Conservation (phyloP, 805 yeast species). For the Isabelozyma gotoi region DNA sequence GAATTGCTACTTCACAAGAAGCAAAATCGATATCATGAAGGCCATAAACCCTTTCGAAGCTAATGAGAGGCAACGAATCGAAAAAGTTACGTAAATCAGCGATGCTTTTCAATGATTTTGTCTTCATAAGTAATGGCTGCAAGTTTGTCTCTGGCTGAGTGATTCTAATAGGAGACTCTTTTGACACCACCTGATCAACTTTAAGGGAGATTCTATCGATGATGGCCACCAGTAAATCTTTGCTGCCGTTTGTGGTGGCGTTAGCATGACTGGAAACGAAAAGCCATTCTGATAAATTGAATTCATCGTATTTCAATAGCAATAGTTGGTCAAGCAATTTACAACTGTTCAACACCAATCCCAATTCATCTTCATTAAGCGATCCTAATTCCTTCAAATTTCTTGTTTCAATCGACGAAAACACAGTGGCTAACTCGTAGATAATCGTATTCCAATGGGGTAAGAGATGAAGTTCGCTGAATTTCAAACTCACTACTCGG, state of each 20-base stretch:
- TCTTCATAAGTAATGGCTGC: slow-evolving; percentile 48
- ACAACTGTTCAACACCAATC: slow-evolving; percentile 56
- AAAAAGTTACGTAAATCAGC: slow-evolving; percentile 61
- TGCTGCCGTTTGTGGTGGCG: slow-evolving; percentile 43
- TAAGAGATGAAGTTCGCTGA: slow-evolving; percentile 60
- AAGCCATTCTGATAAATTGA: slow-evolving; percentile 80
- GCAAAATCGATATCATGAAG: slow-evolving; percentile 32
- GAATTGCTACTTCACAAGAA: slow-evolving; percentile 55
- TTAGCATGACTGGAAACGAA: slow-evolving; percentile 71
- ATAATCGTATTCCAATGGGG: slow-evolving; percentile 70
- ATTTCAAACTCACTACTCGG: slow-evolving; percentile 63
- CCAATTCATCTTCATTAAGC: slow-evolving; percentile 35
- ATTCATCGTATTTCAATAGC: slow-evolving; percentile 69
- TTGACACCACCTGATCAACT: slow-evolving; percentile 27
- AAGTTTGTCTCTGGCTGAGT: slow-evolving; percentile 29
- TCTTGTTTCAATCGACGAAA: slow-evolving; percentile 35
- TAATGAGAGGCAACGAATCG: slow-evolving; percentile 59
- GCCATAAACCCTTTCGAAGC: slow-evolving; percentile 65
- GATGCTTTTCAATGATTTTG: slow-evolving; percentile 37
- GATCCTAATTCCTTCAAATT: slow-evolving; percentile 23
- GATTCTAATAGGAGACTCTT: slow-evolving; percentile 38
- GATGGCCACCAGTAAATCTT: slow-evolving; percentile 30
- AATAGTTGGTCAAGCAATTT: slow-evolving; percentile 78
- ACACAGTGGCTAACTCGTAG: slow-evolving; percentile 56
- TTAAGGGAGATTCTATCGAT: slow-evolving; percentile 47